Percentiles rank a stretch among this genome's conserved stretches.
Evolutionary conservation across 306 rosid genomes (phyloP).

Genomic region (Carpinus viminea): DNA sequence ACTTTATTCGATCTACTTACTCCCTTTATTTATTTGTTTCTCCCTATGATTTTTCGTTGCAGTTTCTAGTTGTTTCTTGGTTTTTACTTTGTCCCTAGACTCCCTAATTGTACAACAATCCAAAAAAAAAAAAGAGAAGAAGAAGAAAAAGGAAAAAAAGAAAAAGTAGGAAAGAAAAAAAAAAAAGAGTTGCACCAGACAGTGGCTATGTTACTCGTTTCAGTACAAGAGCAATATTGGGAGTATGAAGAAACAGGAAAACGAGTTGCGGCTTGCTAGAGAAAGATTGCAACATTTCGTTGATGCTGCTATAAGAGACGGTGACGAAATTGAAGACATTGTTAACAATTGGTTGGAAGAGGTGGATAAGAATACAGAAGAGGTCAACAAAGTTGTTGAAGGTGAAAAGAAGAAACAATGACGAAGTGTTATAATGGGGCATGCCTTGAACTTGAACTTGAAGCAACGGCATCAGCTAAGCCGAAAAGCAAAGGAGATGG

Average conservation of each 20-base stretch:
- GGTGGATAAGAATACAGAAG: no score
- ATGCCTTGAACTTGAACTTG: neutral
- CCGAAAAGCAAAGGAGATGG: constrained; percentile 15
- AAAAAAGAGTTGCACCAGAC: neutral
- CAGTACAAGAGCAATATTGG: neutral
- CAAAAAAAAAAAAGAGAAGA: no score
- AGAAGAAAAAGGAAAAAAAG: no score
- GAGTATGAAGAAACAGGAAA: neutral
- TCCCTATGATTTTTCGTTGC: no score
- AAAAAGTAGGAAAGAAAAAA: neutral
- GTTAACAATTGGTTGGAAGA: neutral
- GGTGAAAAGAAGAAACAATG: neutral
- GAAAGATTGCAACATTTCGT: neutral
- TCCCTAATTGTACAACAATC: no score
- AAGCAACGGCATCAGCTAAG: constrained; percentile 5
- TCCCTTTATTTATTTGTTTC: no score
- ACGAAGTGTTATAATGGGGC: neutral
- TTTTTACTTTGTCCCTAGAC: no score
- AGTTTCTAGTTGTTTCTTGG: no score
- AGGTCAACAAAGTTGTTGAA: no score
- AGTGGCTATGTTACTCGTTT: neutral
- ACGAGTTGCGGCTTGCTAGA: neutral
- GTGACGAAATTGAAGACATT: neutral
- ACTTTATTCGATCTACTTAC: no score
- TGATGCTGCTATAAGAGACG: neutral